Evolutionary conservation across 106 monocot genomes (phyloP), one percentile per base, ranked within the genome.

Genomic region (Dioscorea alata): DNA sequence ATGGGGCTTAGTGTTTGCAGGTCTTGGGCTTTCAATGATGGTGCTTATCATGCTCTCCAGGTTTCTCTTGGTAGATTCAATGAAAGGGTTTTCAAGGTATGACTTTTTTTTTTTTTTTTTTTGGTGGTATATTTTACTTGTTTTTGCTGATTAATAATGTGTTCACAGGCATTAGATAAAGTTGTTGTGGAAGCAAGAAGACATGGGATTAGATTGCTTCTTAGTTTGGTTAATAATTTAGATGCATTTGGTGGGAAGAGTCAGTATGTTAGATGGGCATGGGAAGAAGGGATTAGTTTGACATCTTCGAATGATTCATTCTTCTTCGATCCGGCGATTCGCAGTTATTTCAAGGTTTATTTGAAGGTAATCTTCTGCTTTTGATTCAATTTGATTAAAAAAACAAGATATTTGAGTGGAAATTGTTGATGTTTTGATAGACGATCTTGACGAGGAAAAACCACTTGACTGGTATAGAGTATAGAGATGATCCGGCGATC

Each of bases 1-100:
- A 84, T 96, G 86, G 96, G 96, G 13, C 89, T 96, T 57, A 92
- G 89, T 16, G 96, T 96, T 8, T 96, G 96, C 70, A 82, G 96
- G 60, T 89, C 96, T 15, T 96, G 96, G 96, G 96, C 91, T 8
- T 96, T 96, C 76, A 96, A 96, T 67, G 96, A 96, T 69, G 96
- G 96, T 4, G 34, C 84, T 21, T 79, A 96, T 73, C 81, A 92
- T 75, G 96, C 96, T 13, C 79, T 96, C 48, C 96, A 96, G 61
- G 71, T 96, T 54, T 92, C 96, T 23, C 96, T 78, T 12, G 96
- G 92, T 24, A 80, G 63, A 49, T 96, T 96, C 69, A 86, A 96
- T 70, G 89, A 96, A 63, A 69, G 78, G 23, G 84, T 96, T 48
- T 96, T 96, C 63, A 78, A 82, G 96, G 96, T 96, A 82, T 15